These are phyloP conservation scores for Lichtheimia ornata DNA, from an alignment of 371 early-diverging fungal species.

Conservation along the genomic window DNA sequence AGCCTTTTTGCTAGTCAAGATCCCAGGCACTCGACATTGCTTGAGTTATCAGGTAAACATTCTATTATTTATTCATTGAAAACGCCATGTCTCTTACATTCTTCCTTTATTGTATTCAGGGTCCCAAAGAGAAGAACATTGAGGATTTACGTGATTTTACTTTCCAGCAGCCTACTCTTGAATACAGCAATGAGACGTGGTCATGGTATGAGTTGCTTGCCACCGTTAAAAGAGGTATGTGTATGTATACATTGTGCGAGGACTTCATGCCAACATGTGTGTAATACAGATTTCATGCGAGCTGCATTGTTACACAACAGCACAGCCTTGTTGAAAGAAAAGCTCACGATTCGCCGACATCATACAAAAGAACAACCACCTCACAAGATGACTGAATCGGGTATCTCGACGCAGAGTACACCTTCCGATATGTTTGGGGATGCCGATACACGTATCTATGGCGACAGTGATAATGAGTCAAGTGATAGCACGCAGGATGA, in stretches of 20 bases:
- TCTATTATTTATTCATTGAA: background rate
- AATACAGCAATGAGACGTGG: conserved; percentile 79
- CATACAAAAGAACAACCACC: conserved; percentile 16
- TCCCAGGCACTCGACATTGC: conserved; percentile 69
- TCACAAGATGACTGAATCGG: conserved; percentile 14
- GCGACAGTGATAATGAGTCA: conserved; percentile 14
- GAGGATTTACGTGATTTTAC: conserved; percentile 73
- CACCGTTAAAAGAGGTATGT: conserved; percentile 61
- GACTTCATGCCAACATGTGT: background rate
- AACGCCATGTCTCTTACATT: background rate
- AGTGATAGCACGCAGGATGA: conserved; percentile 21
- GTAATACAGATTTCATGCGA: conserved; percentile 39
- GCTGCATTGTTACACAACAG: conserved; percentile 49
- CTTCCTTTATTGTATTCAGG: conserved; percentile 31
- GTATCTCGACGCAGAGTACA: conserved; percentile 13
- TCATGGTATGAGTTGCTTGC: conserved; percentile 69
- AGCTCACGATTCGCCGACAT: conserved; percentile 42
- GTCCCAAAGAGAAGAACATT: conserved; percentile 70
- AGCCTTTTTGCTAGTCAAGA: conserved; percentile 77
- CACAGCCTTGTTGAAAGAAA: conserved; percentile 46
- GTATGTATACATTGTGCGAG: background rate
- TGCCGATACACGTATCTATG: conserved; percentile 3
- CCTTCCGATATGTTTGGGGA: conserved; percentile 7
- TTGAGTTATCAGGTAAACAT: conserved; percentile 63
- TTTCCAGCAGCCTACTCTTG: conserved; percentile 72